Evolutionary conservation across 768 basidiomycete species (phyloP), one percentile per base, ranked within the genome.

Genomic region (Tricholoma sp.): DNA sequence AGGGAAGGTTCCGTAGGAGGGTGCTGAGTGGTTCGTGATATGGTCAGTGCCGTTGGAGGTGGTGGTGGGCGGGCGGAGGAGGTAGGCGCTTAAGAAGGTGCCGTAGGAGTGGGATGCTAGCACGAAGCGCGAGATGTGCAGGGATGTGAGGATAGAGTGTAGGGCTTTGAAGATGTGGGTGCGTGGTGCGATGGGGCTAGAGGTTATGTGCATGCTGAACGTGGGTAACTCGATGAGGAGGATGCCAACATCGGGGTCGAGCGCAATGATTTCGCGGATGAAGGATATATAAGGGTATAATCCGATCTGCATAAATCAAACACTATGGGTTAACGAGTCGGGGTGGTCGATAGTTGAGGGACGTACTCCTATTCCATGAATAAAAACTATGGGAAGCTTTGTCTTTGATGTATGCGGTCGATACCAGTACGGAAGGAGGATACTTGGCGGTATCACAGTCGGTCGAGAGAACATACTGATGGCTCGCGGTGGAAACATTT

Each of bases 351-450:
- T 34, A 32, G 24, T 39, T 7, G 32, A 12, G 56, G 39, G 13
- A 69, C 77, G 2, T 68, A 85, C 83, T 9, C 86, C 86, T n/a
- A 87, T 80, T 9, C 86, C 86, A 54, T 88, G 86, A 1, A 88
- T 61, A 62, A 88, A 85, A n/a, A 87, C 65, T 9, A 88, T 68
- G 0, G 85, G 83, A 8, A 71, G 68, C 57, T 79, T 81, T 1
- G 70, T 71, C 8, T 50, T 53, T 4, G 81, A 78, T 33, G 67
- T 72, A 56, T 86, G 84, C 0, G 72, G 72, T 10, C 72, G 69
- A 58, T 72, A 70, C 74, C 74, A 77, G 59, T 74, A 75, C 1
- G 74, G 70, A 29, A 75, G 62, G 9, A 34, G 59, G 13, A 67
- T 64, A 10, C 67, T 65, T 31, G 66, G 52, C 2, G 79, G 76